phyloP scores from a whole-genome alignment of 1,284 basidiomycete species.

The Cystobasidium sp. region DNA sequence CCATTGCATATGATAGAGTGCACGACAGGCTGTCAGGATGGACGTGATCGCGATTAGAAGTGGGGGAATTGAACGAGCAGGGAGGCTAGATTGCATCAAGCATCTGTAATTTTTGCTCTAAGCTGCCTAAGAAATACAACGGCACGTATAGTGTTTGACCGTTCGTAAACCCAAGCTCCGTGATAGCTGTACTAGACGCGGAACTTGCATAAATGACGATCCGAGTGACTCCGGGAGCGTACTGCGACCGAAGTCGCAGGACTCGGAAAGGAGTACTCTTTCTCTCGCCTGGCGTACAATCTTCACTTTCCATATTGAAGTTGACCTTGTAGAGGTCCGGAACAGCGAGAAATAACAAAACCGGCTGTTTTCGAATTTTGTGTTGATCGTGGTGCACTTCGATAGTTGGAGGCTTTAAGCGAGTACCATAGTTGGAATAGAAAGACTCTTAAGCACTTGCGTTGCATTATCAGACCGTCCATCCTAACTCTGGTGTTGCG shows the following conservation, averaged over 20 bases:
- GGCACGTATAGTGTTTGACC: constrained; percentile 12
- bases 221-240: background rate
- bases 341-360: constrained; percentile 41
- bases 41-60: too few relatives aligned
- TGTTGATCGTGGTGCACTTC: background rate
- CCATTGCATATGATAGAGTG: background rate
- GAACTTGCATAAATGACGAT: constrained; percentile 19
- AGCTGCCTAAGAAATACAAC: too few relatives aligned
- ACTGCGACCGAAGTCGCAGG: background rate
- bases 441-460: too few relatives aligned
- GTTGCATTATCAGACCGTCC: too few relatives aligned
- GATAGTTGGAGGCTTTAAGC: background rate
- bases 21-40: background rate
- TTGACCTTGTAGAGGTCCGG: constrained; percentile 7
- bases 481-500: too few relatives aligned
- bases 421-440: background rate
- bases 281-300: constrained; percentile 41
- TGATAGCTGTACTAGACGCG: constrained; percentile 7
- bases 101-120: too few relatives aligned
- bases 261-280: constrained; percentile 10
- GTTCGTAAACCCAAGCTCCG: constrained; percentile 31
- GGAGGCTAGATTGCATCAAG: too few relatives aligned
- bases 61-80: too few relatives aligned
- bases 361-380: constrained; percentile 13
- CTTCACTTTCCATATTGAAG: constrained; percentile 27